Percentiles rank a stretch among this genome's conserved stretches.
phyloP scores from a whole-genome alignment of 495 filamentous ascomycete species.

The Aspergillus avenaceus region DNA sequence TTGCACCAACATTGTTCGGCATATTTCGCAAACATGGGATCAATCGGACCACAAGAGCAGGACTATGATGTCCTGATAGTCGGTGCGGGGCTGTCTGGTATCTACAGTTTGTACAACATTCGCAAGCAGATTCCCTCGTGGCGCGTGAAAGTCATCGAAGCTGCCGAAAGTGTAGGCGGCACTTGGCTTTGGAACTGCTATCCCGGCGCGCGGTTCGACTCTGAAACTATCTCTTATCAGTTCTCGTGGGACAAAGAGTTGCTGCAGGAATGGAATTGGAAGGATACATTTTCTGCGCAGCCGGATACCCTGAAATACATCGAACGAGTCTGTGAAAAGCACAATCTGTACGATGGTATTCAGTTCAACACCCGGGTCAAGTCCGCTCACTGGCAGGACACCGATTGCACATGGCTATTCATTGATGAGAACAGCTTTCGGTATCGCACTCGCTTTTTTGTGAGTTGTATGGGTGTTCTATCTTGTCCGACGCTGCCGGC shows the following conservation, averaged over 20 bases:
- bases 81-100: slow-evolving; percentile 46
- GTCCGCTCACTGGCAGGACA: slow-evolving; percentile 20
- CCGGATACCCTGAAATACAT: slow-evolving; percentile 19
- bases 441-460: slow-evolving; percentile 17
- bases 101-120: slow-evolving; percentile 38
- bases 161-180: slow-evolving; percentile 39
- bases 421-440: slow-evolving; percentile 13
- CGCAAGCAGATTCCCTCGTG: slow-evolving; percentile 28
- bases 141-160: slow-evolving; percentile 40
- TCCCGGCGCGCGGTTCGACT: slow-evolving; percentile 19
- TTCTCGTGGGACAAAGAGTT: slow-evolving; percentile 20
- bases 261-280: slow-evolving; percentile 26
- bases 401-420: slow-evolving; percentile 11
- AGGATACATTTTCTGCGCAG: slow-evolving; percentile 20
- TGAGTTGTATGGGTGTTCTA: slow-evolving; percentile 16
- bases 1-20: not conserved
- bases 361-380: slow-evolving; percentile 22
- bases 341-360: slow-evolving; percentile 23
- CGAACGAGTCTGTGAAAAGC: slow-evolving; percentile 21
- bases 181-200: slow-evolving; percentile 40
- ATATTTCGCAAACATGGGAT: slow-evolving; percentile 6
- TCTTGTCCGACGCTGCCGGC: slow-evolving; percentile 24
- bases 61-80: slow-evolving; percentile 45
- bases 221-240: slow-evolving; percentile 18
- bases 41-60: slow-evolving; percentile 7